phyloP scores from a whole-genome alignment of 768 basidiomycete genomes.

The Baorangia bicolor region DNA sequence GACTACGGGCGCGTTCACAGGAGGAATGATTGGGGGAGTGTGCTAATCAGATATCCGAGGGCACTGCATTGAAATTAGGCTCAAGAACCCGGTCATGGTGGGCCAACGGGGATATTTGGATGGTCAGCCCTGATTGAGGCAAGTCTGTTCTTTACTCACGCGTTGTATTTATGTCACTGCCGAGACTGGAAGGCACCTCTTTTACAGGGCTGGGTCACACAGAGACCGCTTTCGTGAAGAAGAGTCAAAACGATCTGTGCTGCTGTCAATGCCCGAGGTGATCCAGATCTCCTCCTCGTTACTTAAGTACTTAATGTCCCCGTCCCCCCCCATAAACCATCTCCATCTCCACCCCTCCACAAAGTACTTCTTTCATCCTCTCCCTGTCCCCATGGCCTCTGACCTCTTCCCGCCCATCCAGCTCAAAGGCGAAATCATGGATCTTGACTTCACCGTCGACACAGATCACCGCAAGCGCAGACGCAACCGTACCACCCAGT shows the following conservation, averaged over 20 bases:
- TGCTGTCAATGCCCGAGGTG: conserved; percentile 38
- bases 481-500: conserved; percentile 90
- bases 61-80: conserved; percentile 39
- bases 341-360: conserved; percentile 52
- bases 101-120: conserved; percentile 22
- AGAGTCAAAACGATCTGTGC: conserved; percentile 30
- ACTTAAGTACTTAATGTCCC: conserved; percentile 59
- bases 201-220: conserved; percentile 34
- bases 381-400: conserved; percentile 47
- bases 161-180: conserved; percentile 37
- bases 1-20: conserved; percentile 19
- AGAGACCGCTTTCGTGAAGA: conserved; percentile 35
- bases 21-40: conserved; percentile 22
- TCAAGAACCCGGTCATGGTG: conserved; percentile 26
- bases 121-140: conserved; percentile 25
- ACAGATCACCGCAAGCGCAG: conserved; percentile 80
- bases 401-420: conserved; percentile 54
- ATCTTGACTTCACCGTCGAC: conserved; percentile 71
- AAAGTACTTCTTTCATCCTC: conserved; percentile 39
- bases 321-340: conserved; percentile 39
- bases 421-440: conserved; percentile 76
- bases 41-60: conserved; percentile 38
- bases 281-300: conserved; percentile 45
- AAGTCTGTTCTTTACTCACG: conserved; percentile 33
- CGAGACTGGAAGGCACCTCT: conserved; percentile 34